Evolutionary conservation across 2,329 filamentous ascomycete genomes (phyloP).

Genomic region (Talaromyces amestolkiae): DNA sequence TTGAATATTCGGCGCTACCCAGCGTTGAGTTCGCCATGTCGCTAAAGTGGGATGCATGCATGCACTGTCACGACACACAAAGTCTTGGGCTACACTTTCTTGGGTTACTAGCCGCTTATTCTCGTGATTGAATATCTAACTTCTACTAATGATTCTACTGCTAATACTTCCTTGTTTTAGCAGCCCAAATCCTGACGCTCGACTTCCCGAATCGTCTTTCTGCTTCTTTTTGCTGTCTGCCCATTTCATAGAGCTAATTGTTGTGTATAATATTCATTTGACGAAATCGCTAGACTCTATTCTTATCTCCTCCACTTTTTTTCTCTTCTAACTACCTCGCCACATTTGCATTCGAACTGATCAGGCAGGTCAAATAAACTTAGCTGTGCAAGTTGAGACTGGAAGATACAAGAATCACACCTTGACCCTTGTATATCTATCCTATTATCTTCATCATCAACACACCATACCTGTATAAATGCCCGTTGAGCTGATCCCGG

Average conservation of each 20-base stretch:
- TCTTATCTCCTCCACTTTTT: slow-evolving; percentile 10
- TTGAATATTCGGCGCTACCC: not conserved
- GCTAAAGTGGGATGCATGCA: slow-evolving; percentile 17
- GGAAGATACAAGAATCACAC: not conserved
- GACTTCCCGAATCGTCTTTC: slow-evolving; percentile 30
- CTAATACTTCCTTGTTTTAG: not conserved
- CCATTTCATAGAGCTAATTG: slow-evolving; percentile 21
- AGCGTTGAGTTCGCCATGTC: slow-evolving; percentile 1
- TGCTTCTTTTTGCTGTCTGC: slow-evolving; percentile 24
- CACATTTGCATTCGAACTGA: slow-evolving; percentile 14
- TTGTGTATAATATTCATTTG: slow-evolving; percentile 37
- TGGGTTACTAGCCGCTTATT: not conserved
- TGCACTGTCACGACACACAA: slow-evolving; percentile 10
- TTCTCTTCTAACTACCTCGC: not conserved
- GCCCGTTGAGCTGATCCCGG: slow-evolving; percentile 4
- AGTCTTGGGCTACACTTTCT: slow-evolving; percentile 3
- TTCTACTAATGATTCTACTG: not conserved
- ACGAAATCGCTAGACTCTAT: not conserved
- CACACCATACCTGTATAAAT: slow-evolving; percentile 15
- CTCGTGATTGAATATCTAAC: not conserved
- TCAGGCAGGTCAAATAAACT: slow-evolving; percentile 8
- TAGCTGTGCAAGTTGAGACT: not conserved
- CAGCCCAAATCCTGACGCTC: slow-evolving; percentile 14
- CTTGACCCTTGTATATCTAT: slow-evolving; percentile 9
- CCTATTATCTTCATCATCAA: slow-evolving; percentile 12